These are phyloP conservation scores for Trichoderma virens DNA, from an alignment of 495 filamentous ascomycete genomes.

Conservation along the genomic window DNA sequence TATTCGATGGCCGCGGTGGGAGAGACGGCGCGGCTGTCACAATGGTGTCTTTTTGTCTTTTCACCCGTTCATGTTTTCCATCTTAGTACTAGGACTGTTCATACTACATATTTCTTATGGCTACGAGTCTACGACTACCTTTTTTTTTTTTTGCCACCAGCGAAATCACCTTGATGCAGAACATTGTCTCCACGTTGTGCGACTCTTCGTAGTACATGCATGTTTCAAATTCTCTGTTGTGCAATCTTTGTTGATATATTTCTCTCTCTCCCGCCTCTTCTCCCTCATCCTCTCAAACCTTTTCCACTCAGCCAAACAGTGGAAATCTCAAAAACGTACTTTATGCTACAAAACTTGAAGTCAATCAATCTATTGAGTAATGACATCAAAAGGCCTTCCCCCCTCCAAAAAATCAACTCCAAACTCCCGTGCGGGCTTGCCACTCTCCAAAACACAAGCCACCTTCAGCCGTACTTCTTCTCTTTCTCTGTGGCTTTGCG, in stretches of 20 bases:
- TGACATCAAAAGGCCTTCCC: neutral
- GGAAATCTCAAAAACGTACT: neutral
- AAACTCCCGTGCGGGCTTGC: neutral
- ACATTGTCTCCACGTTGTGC: neutral
- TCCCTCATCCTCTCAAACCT: neutral
- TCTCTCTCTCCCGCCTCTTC: neutral
- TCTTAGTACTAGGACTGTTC: neutral
- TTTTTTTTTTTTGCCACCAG: no score
- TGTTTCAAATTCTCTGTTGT: neutral
- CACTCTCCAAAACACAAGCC: neutral
- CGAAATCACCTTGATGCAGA: neutral
- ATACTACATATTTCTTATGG: neutral
- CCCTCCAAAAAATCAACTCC: neutral
- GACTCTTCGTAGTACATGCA: neutral
- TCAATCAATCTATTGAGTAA: neutral
- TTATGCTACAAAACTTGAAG: neutral
- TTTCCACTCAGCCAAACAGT: neutral
- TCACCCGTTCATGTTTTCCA: conserved; percentile 10
- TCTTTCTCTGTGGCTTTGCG: neutral
- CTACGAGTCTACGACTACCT: no score
- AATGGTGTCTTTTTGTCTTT: conserved; percentile 5
- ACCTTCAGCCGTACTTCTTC: neutral
- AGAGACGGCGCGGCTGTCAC: conserved; percentile 39
- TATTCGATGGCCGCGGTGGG: conserved; percentile 33
- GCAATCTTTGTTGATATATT: neutral